A percentile compares a stretch with the other conserved stretches of the same genome.
These are phyloP conservation scores for Emydomyces testavorans DNA, from an alignment of 2,329 filamentous ascomycete species.

Conservation along the genomic window DNA sequence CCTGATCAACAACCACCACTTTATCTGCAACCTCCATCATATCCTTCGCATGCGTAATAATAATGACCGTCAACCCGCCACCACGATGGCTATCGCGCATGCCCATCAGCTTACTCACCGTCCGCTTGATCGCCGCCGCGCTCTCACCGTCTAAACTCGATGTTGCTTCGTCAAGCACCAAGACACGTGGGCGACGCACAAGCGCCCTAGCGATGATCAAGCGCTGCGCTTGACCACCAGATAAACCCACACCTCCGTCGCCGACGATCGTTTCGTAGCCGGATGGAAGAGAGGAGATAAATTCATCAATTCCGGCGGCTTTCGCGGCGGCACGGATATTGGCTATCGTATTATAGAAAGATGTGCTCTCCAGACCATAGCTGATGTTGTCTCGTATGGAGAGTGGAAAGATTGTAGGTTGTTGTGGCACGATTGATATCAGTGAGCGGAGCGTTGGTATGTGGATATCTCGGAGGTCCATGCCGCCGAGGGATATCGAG, in stretches of 20 bases:
- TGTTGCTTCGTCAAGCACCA: conserved; percentile 81
- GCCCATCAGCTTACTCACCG: conserved; percentile 46
- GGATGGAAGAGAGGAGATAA: conserved; percentile 57
- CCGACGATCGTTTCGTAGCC: conserved; percentile 65
- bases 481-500: conserved; percentile 43
- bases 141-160: conserved; percentile 63
- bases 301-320: conserved; percentile 58
- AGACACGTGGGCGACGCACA: conserved; percentile 55
- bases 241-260: conserved; percentile 61
- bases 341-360: conserved; percentile 37
- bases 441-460: conserved; percentile 49
- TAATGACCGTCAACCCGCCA: conserved; percentile 53
- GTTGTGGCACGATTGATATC: conserved; percentile 49
- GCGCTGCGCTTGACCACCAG: conserved; percentile 72
- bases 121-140: conserved; percentile 52
- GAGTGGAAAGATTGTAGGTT: conserved; percentile 48
- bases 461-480: conserved; percentile 49
- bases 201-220: conserved; percentile 72
- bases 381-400: conserved; percentile 47
- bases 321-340: conserved; percentile 46
- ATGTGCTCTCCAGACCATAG: conserved; percentile 54
- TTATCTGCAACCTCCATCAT: conserved; percentile 77
- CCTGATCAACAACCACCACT: conserved; percentile 60
- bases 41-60: conserved; percentile 69
- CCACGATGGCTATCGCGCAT: conserved; percentile 20